A percentile compares a stretch with the other conserved stretches of the same genome.
These are phyloP conservation scores for Cytospora paraplurivora DNA, from an alignment of 2,329 filamentous ascomycete genomes.

Conservation along the genomic window DNA sequence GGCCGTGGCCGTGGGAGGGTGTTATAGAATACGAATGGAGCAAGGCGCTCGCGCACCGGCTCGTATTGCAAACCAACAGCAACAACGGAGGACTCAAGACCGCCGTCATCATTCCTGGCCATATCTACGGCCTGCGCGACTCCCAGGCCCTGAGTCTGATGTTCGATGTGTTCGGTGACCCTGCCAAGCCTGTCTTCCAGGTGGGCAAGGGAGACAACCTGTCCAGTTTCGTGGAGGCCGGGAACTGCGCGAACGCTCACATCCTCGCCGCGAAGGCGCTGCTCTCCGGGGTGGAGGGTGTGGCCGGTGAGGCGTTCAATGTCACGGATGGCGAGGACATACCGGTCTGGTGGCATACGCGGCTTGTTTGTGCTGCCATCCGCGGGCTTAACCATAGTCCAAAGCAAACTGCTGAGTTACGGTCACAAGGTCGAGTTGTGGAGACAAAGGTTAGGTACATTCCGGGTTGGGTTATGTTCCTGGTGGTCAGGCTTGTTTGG, in stretches of 20 bases:
- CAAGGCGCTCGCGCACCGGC: constrained; percentile 38
- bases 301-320: constrained; percentile 42
- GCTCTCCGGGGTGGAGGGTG: constrained; percentile 29
- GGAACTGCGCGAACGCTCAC: constrained; percentile 35
- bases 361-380: constrained; percentile 33
- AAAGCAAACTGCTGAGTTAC: not conserved
- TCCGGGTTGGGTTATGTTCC: constrained; percentile 34
- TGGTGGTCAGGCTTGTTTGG: constrained; percentile 25
- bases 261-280: constrained; percentile 36
- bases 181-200: constrained; percentile 23
- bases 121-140: constrained; percentile 40
- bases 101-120: constrained; percentile 33
- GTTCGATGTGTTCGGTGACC: constrained; percentile 29
- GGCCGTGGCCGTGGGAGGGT: constrained; percentile 13
- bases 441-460: constrained; percentile 26
- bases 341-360: constrained; percentile 38
- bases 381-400: constrained; percentile 1
- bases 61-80: constrained; percentile 38
- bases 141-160: constrained; percentile 35
- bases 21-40: constrained; percentile 35
- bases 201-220: constrained; percentile 34
- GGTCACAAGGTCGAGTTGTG: not conserved
- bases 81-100: constrained; percentile 33
- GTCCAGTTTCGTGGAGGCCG: constrained; percentile 36
- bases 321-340: constrained; percentile 39